Evolutionary conservation across 208 protist species (phyloP).

Genomic region (Naegleria lovaniensis): DNA sequence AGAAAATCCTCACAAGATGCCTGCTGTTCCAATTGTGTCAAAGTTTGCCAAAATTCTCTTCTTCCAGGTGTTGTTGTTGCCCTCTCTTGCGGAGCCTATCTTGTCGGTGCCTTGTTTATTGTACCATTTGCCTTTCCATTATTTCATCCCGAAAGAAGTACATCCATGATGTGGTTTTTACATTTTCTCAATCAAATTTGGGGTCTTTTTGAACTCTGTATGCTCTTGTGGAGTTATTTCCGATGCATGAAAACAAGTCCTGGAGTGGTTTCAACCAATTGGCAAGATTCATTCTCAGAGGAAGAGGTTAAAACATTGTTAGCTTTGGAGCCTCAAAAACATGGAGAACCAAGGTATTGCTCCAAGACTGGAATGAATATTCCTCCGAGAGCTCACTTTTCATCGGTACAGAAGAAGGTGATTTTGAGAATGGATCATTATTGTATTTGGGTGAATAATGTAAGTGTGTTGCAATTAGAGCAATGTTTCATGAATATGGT

Average conservation of each 20-base stretch:
- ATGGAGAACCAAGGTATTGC: conserved; percentile 22
- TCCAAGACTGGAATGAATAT: neutral
- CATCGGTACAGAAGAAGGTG: neutral
- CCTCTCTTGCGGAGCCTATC: neutral
- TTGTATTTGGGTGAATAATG: conserved; percentile 27
- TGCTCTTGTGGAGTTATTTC: neutral
- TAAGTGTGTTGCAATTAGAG: too few relatives aligned
- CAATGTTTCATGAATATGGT: too few relatives aligned
- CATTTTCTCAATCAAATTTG: conserved; percentile 7
- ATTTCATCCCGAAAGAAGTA: neutral
- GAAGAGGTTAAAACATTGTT: neutral
- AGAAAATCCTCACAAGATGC: neutral
- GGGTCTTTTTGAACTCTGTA: neutral
- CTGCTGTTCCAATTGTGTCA: neutral
- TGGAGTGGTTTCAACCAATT: neutral
- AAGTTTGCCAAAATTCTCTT: neutral
- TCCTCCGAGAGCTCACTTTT: conserved; percentile 15
- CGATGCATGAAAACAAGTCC: conserved; percentile 6
- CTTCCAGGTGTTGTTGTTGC: neutral
- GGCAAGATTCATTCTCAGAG: neutral
- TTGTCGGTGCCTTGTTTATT: neutral
- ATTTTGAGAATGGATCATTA: conserved; percentile 26
- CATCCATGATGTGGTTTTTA: neutral
- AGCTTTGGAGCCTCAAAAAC: neutral
- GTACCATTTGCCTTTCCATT: neutral